Evolutionary conservation across 108 stramenopile genomes (phyloP).

Genomic region (Skeletonema tropicum): DNA sequence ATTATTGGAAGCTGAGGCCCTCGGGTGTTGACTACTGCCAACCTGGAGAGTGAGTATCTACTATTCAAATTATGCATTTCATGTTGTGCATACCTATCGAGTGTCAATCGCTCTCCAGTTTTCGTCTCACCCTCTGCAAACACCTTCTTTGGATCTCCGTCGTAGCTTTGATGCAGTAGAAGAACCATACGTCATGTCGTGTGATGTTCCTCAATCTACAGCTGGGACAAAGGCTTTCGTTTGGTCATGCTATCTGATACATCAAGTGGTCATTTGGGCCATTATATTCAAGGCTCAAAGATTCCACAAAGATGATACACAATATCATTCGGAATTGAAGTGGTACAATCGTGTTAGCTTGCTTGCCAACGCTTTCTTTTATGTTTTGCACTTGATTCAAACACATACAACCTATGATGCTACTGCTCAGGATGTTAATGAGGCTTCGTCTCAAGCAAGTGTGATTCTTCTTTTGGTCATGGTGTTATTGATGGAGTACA

Average conservation of each 20-base stretch:
- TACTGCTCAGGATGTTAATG: neutral
- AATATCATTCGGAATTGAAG: neutral
- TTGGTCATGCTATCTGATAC: neutral
- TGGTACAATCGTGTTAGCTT: neutral
- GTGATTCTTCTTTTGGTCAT: neutral
- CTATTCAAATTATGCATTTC: no score
- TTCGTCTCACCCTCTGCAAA: no score
- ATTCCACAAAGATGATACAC: neutral
- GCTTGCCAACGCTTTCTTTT: neutral
- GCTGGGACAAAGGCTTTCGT: neutral
- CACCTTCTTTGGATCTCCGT: no score
- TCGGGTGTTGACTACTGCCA: neutral
- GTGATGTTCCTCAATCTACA: neutral
- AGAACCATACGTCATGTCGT: neutral
- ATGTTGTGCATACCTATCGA: no score
- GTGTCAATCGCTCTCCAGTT: no score
- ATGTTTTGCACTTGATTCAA: neutral
- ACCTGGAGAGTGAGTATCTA: neutral
- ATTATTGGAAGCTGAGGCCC: neutral
- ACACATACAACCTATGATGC: neutral
- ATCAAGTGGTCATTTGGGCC: neutral
- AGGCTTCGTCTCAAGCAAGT: neutral
- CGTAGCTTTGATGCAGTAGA: neutral
- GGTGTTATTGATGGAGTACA: neutral
- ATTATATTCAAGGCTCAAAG: neutral